Conservation (phyloP, 2,329 filamentous ascomycete genomes). For the Thermoascus crustaceus region DNA sequence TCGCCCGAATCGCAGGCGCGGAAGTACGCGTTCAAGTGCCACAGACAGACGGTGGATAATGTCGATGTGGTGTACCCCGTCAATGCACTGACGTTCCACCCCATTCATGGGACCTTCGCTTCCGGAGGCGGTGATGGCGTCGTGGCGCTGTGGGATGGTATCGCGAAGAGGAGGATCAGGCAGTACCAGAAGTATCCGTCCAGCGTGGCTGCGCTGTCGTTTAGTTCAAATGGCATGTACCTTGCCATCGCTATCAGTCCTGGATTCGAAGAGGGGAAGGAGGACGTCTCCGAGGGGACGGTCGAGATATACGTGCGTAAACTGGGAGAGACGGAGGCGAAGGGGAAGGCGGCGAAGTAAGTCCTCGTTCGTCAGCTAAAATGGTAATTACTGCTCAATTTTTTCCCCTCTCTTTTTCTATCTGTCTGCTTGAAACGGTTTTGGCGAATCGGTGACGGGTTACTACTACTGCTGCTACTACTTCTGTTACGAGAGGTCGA, state of each 20-base stretch:
- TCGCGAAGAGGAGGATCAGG: constrained; percentile 79
- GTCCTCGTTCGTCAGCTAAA: background rate
- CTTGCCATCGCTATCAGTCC: constrained; percentile 76
- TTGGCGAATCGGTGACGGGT: background rate
- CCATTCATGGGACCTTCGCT: constrained; percentile 73
- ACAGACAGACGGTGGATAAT: constrained; percentile 63
- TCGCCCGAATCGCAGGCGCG: constrained; percentile 76
- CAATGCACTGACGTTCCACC: constrained; percentile 83
- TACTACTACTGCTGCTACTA: too few relatives aligned
- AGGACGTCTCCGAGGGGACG: constrained; percentile 63
- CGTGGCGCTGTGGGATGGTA: constrained; percentile 87
- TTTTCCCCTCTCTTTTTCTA: background rate
- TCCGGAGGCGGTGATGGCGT: constrained; percentile 84
- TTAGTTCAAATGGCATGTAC: constrained; percentile 67
- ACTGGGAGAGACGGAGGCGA: constrained; percentile 78
- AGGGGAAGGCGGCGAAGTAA: constrained; percentile 69
- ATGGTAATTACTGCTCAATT: background rate
- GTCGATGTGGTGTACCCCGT: constrained; percentile 85
- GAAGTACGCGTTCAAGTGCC: constrained; percentile 99
- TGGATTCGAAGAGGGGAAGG: constrained; percentile 79
- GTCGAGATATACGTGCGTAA: constrained; percentile 74
- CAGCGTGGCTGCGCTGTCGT: constrained; percentile 68
- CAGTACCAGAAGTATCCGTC: constrained; percentile 80
- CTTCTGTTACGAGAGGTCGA: background rate
- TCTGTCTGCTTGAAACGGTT: too few relatives aligned